Evolutionary conservation across 169 alveolate genomes (phyloP), one percentile per base, ranked within the genome.

Genomic region (Plasmodium gallinaceum): DNA sequence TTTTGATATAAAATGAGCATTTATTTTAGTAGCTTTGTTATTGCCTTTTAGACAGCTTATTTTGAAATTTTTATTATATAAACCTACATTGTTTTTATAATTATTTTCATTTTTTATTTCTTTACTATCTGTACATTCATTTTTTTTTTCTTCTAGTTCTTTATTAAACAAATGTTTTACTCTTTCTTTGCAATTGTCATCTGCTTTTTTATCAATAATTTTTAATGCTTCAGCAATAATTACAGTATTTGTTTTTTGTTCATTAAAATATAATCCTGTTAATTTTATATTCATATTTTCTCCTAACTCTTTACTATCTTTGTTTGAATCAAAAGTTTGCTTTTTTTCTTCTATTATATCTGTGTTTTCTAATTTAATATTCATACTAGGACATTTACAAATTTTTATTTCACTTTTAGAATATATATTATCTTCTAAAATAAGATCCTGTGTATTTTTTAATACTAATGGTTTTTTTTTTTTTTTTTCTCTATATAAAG

Each of bases 141-240:
- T 60, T 48, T 58, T 73, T 43, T 65, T 52, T 16, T 78, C 65
- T 45, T 54, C 66, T 43, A 2, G 22, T 43, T 39, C 22, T 45
- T 57, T 42, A 42, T 24, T 22, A 58, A n/a, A 18, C 65, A 24
- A 7, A 16, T 24, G n/a, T 45, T 57, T 66, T 58, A 10, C 26
- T 32, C 70, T 48, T 43, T 42, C 64, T 12, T 78, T 26, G 45
- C 45, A 64, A 43, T 51, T 48, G 18, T 69, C 89, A 14, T 9
- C 65, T 7, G 72, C 24, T 20, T 78, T 78, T 22, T 48, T 68
- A 37, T 78, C 89, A 16, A 65, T 65, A 14, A 65, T 12, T 64
- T 78, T 78, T 54, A 65, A 60, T n/a, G 76, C 74, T 64, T 78
- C 89, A 16, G 89, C 64, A 22, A 78, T 66, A 43, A 65, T 78